Percentiles rank a stretch among this genome's conserved stretches.
Conservation (phyloP, 2,329 filamentous ascomycete genomes). For the Xylariales sp. region DNA sequence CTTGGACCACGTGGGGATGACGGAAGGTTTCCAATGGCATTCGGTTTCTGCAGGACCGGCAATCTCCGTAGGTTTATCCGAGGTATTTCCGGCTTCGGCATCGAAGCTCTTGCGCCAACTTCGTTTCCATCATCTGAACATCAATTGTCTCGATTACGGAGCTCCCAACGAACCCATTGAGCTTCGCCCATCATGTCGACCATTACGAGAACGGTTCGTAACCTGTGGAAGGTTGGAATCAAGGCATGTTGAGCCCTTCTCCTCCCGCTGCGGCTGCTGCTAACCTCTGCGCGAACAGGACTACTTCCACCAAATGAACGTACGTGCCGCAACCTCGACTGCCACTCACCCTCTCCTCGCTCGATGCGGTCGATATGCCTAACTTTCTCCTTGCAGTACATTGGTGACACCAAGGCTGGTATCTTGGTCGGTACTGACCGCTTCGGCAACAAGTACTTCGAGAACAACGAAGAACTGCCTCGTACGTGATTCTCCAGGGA, state of each 20-base stretch:
- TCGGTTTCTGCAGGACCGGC: no score
- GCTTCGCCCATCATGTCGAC: slow-evolving; percentile 74
- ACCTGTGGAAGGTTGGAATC: slow-evolving; percentile 81
- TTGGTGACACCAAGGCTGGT: slow-evolving; percentile 89
- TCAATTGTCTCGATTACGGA: no score
- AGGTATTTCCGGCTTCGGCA: slow-evolving; percentile 3
- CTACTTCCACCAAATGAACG: slow-evolving; percentile 87
- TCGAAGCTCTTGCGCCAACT: neutral
- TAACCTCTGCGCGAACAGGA: slow-evolving; percentile 56
- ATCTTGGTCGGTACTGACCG: slow-evolving; percentile 78
- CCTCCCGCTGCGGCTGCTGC: slow-evolving; percentile 9
- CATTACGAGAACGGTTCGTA: slow-evolving; percentile 77
- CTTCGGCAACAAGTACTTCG: slow-evolving; percentile 96
- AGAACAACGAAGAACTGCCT: slow-evolving; percentile 92
- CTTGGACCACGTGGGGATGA: slow-evolving; percentile 1
- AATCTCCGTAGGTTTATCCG: neutral
- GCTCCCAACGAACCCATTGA: slow-evolving; percentile 28
- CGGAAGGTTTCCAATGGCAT: no score
- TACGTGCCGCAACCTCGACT: slow-evolving; percentile 46
- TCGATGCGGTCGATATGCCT: slow-evolving; percentile 10
- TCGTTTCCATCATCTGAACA: slow-evolving; percentile 12
- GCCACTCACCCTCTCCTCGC: slow-evolving; percentile 10
- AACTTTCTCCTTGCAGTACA: slow-evolving; percentile 40
- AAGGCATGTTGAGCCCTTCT: slow-evolving; percentile 56
- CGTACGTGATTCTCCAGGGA: slow-evolving; percentile 60